A percentile compares a stretch with the other conserved stretches of the same genome.
phyloP scores from a whole-genome alignment of 2,329 filamentous ascomycete species.

The Aspergillus versicolor region DNA sequence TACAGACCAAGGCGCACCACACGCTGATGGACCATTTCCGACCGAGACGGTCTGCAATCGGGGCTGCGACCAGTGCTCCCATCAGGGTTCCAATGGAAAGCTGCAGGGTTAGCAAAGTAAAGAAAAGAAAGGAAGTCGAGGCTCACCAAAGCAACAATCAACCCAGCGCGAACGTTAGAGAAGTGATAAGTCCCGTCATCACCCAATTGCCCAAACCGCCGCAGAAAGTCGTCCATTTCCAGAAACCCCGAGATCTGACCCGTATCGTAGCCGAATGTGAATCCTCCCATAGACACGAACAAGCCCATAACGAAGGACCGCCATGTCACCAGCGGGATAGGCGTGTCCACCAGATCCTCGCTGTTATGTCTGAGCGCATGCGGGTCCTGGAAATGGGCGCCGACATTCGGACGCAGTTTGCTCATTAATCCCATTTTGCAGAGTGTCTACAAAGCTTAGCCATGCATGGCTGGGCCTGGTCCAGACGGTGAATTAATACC shows the following conservation, averaged over 20 bases:
- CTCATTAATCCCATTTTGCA: background rate
- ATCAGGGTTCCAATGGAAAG: conserved; percentile 46
- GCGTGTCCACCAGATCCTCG: conserved; percentile 14
- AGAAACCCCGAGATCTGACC: conserved; percentile 47
- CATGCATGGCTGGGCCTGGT: too few species aligned
- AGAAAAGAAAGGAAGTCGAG: too few species aligned
- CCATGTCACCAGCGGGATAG: conserved; percentile 29
- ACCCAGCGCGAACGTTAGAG: conserved; percentile 41
- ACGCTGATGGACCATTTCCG: conserved; percentile 42
- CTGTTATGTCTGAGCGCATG: background rate
- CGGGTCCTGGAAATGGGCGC: background rate
- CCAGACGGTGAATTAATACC: background rate
- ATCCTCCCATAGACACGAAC: conserved; percentile 48
- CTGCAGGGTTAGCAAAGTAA: background rate
- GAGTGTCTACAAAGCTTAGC: too few species aligned
- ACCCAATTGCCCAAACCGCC: conserved; percentile 35
- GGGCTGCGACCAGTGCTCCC: conserved; percentile 42
- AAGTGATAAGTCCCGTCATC: conserved; percentile 35
- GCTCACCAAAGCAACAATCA: conserved; percentile 43
- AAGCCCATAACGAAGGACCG: conserved; percentile 35
- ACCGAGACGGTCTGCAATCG: conserved; percentile 43
- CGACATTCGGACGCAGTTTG: background rate
- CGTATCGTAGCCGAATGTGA: conserved; percentile 45
- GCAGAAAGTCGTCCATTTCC: conserved; percentile 42
- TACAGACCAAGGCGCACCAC: conserved; percentile 40